Percentiles rank a stretch among this genome's conserved stretches.
These are phyloP conservation scores for Iberis pinnata DNA, from an alignment of 345 rosid genomes.

Conservation along the genomic window DNA sequence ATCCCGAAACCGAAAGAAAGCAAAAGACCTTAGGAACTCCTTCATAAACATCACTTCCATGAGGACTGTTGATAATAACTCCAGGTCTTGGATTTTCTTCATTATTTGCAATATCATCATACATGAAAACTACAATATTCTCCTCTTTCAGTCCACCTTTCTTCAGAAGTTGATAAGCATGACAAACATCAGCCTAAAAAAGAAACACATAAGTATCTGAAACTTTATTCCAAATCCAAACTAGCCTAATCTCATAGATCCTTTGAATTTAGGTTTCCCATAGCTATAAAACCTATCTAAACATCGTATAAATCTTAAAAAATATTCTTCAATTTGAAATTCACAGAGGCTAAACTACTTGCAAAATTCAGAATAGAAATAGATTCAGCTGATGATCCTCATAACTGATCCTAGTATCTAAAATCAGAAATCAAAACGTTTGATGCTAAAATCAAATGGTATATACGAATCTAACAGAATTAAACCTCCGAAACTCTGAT, in stretches of 20 bases:
- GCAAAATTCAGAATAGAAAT: neutral
- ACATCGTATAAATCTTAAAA: too few species aligned
- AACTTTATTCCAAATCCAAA: too few species aligned
- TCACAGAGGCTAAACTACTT: neutral
- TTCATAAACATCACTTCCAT: slow-evolving; percentile 72
- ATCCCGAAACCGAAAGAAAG: slow-evolving; percentile 6
- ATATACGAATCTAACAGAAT: too few species aligned
- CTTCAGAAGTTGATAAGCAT: slow-evolving; percentile 86
- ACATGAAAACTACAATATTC: slow-evolving; percentile 88
- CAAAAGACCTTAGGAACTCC: slow-evolving; percentile 81
- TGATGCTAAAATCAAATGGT: too few species aligned
- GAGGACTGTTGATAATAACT: slow-evolving; percentile 64
- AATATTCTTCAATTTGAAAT: too few species aligned
- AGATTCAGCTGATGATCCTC: neutral
- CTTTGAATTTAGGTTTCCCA: too few species aligned
- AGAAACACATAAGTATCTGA: neutral
- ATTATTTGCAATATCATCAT: slow-evolving; percentile 75
- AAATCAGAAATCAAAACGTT: too few species aligned
- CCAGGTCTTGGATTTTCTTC: slow-evolving; percentile 86
- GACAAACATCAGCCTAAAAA: slow-evolving; percentile 77
- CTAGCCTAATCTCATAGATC: too few species aligned
- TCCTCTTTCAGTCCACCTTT: slow-evolving; percentile 91
- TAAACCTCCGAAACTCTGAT: too few species aligned
- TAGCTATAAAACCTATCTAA: too few species aligned
- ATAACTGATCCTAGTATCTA: too few species aligned